Conservation (phyloP, 441 rosid species). For the Euphorbia schlechtendalii region DNA sequence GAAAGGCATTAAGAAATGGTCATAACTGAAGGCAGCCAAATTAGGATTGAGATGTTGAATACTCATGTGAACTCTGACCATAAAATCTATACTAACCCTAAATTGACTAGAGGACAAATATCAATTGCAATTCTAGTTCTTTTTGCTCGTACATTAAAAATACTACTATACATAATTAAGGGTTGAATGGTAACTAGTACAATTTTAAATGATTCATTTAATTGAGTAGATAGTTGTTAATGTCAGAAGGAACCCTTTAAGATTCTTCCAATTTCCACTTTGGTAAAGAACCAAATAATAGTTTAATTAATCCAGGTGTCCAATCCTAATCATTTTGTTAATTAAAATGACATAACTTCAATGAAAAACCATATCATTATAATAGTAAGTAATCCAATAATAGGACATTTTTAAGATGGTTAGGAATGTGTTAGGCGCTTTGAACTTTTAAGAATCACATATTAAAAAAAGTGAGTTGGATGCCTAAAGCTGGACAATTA, state of each 20-base stretch:
- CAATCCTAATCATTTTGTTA: constrained; percentile 16
- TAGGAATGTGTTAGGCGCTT: constrained; percentile 14
- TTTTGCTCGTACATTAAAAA: background rate
- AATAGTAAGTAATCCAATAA: constrained; percentile 7
- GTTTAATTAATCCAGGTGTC: background rate
- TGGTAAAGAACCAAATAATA: constrained; percentile 13
- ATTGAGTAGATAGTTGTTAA: constrained; percentile 2
- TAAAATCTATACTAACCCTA: background rate
- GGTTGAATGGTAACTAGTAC: constrained; percentile 9
- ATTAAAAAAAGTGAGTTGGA: constrained; percentile 3
- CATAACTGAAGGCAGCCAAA: constrained; percentile 2
- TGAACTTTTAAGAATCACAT: constrained; percentile 4
- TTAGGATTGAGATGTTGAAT: background rate
- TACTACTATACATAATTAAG: background rate
- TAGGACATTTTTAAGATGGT: background rate
- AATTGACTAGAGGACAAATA: background rate
- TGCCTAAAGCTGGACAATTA: constrained; percentile 13
- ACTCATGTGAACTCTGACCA: constrained; percentile 15
- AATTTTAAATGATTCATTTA: background rate
- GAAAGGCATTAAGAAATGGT: too few species aligned
- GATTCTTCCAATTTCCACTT: constrained; percentile 7
- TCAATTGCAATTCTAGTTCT: background rate
- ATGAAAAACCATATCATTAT: background rate
- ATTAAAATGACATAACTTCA: constrained; percentile 13
- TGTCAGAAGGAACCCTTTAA: constrained; percentile 11